Evolutionary conservation across 1,284 basidiomycete genomes (phyloP), one percentile per base, ranked within the genome.

Genomic region (Boletellus deceptivus): DNA sequence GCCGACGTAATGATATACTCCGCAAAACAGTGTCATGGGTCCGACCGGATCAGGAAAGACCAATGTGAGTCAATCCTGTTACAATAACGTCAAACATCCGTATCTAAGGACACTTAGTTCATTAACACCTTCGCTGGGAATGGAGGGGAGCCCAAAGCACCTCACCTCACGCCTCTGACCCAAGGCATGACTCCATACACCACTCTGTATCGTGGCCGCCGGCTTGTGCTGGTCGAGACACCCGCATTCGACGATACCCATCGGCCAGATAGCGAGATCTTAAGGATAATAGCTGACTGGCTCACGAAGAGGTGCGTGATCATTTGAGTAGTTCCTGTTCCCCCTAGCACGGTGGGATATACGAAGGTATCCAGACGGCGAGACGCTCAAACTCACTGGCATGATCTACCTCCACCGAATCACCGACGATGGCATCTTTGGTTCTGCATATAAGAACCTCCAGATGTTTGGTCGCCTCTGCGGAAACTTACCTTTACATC

Each of bases 401-500:
- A 62, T 80, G 46, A 68, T 80, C 17, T 80, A 79, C 58, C 60
- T 76, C 52, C 77, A 79, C 49, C 70, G 74, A 65, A 20, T 20
- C 20, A 20, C 20, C 4, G 20, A 20, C 20, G 20, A 20, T 20
- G 3, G 20, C 20, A 20, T 80, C 54, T 70, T 72, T 14, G 76
- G 76, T n/a, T 71, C 74, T 39, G 72, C 69, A 13, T 57, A 58
- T 14, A 71, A 70, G 25, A 79, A 74, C 58, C 73, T 79, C 53
- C 63, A 64, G 27, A 20, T 20, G 20, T 77, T 79, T 57, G 73
- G 73, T 43, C 48, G 44, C 20, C 46, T 63, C 17, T 63, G 59
- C 2, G 56, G 61, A 0, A 3, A 47, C 16, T 0, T 45, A 7
- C n/a, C 43, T 20, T 4, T 20, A 20, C 20, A 20, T 20, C 20